Evolutionary conservation across 2,329 filamentous ascomycete species (phyloP).

Genomic region (Cladosporium colombiae): DNA sequence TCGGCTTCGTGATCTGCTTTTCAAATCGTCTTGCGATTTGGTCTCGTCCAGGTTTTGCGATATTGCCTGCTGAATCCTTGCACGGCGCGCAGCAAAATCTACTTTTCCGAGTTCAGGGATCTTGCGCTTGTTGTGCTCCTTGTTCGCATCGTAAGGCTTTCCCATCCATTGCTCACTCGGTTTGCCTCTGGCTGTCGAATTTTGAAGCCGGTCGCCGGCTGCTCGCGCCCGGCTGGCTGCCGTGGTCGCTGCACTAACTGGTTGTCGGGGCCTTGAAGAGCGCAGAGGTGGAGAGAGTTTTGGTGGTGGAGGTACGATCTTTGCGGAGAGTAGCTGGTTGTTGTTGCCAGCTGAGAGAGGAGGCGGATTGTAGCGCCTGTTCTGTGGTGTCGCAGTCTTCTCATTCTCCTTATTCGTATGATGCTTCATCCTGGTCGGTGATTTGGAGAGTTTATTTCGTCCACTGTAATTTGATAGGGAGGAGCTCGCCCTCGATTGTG

Average conservation of each 20-base stretch:
- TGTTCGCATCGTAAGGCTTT: slow-evolving; percentile 78
- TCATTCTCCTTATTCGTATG: slow-evolving; percentile 32
- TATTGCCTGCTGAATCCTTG: slow-evolving; percentile 81
- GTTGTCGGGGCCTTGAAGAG: slow-evolving; percentile 78
- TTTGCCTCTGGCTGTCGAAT: slow-evolving; percentile 34
- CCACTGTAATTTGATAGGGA: slow-evolving; percentile 31
- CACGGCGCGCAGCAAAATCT: slow-evolving; percentile 79
- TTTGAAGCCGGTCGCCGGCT: slow-evolving; percentile 38
- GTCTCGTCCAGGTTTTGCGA: slow-evolving; percentile 77
- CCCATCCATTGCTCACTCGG: slow-evolving; percentile 62
- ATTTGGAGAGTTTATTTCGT: slow-evolving; percentile 32
- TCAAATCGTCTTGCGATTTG: slow-evolving; percentile 23
- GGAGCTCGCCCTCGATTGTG: slow-evolving; percentile 32
- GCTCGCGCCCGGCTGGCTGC: slow-evolving; percentile 68
- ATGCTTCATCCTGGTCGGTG: slow-evolving; percentile 30
- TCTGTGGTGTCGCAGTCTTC: slow-evolving; percentile 28
- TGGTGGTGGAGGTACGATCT: slow-evolving; percentile 68
- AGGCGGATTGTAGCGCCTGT: slow-evolving; percentile 39
- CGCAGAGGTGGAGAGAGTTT: slow-evolving; percentile 77
- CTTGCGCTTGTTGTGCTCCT: slow-evolving; percentile 41
- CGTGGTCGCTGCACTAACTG: slow-evolving; percentile 74
- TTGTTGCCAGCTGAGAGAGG: slow-evolving; percentile 29
- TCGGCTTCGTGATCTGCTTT: slow-evolving; percentile 22
- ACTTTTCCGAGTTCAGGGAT: slow-evolving; percentile 70
- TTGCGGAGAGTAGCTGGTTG: slow-evolving; percentile 60